These are phyloP conservation scores for Neurospora sp. DNA, from an alignment of 495 filamentous ascomycete species.

Conservation along the genomic window DNA sequence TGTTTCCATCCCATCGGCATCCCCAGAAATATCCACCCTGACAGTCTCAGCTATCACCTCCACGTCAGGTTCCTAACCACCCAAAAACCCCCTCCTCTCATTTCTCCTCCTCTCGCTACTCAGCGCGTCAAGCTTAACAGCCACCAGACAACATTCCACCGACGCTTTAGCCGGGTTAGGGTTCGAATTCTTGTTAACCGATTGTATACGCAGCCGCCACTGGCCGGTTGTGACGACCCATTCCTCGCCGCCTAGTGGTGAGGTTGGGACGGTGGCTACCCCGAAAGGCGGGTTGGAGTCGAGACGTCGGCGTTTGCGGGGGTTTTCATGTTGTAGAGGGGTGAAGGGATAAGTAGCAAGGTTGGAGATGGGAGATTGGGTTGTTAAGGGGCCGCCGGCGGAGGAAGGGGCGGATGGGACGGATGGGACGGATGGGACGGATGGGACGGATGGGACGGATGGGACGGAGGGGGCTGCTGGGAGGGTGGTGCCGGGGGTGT, in stretches of 20 bases:
- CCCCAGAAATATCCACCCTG: background rate
- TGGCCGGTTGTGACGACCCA: slow-evolving; percentile 74
- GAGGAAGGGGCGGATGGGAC: slow-evolving; percentile 20
- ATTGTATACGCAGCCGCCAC: slow-evolving; percentile 68
- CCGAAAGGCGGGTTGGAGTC: slow-evolving; percentile 22
- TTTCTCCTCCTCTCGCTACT: slow-evolving; percentile 62
- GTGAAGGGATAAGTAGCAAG: background rate
- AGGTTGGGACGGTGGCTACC: slow-evolving; percentile 6
- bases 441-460: slow-evolving; percentile 21
- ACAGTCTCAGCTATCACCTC: background rate
- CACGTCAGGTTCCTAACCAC: background rate
- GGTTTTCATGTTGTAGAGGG: background rate
- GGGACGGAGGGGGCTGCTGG: background rate
- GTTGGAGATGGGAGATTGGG: slow-evolving; percentile 22
- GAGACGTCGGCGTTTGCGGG: slow-evolving; percentile 3
- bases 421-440: too few species aligned
- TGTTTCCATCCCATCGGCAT: background rate
- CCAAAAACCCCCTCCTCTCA: slow-evolving; percentile 54
- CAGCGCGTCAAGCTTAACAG: slow-evolving; percentile 73
- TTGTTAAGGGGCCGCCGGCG: slow-evolving; percentile 16
- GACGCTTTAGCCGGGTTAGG: slow-evolving; percentile 33
- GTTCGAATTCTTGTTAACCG: slow-evolving; percentile 23
- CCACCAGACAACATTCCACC: slow-evolving; percentile 58
- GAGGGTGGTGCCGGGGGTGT: slow-evolving; percentile 15
- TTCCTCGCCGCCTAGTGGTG: slow-evolving; percentile 19